phyloP scores from a whole-genome alignment of 495 filamentous ascomycete species.

The Podospora australis region DNA sequence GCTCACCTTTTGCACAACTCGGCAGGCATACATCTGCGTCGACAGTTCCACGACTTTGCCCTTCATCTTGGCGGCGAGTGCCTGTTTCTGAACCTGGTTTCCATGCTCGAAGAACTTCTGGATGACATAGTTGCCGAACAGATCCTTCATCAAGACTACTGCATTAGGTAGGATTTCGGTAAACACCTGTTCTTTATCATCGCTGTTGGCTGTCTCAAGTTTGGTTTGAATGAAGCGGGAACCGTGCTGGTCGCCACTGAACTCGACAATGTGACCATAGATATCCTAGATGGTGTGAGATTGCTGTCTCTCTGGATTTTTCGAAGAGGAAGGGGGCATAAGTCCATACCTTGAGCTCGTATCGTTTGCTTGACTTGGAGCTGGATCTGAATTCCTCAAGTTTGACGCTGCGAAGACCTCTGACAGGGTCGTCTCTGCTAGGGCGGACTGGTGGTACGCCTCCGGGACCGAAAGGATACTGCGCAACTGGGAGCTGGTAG shows the following conservation, averaged over 20 bases:
- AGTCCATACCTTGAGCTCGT: conserved; percentile 86
- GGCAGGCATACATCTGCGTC: conserved; percentile 87
- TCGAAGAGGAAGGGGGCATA: too few species aligned
- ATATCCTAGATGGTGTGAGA: too few species aligned
- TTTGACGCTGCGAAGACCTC: conserved; percentile 61
- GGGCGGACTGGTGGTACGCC: conserved; percentile 39
- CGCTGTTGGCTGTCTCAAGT: conserved; percentile 88
- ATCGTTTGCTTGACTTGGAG: conserved; percentile 70
- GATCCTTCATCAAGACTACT: conserved; percentile 87
- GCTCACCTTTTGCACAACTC: conserved; percentile 86
- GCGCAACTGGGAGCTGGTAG: conserved; percentile 34
- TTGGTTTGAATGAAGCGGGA: conserved; percentile 96
- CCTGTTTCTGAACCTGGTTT: conserved; percentile 86
- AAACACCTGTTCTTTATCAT: conserved; percentile 95
- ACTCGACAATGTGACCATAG: conserved; percentile 84
- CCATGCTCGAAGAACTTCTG: conserved; percentile 98
- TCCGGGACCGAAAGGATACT: conserved; percentile 22
- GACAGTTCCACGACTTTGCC: conserved; percentile 73
- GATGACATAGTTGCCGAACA: conserved; percentile 97
- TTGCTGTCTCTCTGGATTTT: too few species aligned
- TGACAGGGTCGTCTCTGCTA: conserved; percentile 58
- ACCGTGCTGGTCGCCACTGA: conserved; percentile 91
- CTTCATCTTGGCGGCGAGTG: conserved; percentile 79
- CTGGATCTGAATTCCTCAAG: conserved; percentile 76
- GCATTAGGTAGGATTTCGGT: conserved; percentile 75